These are phyloP conservation scores for Papiliotrema laurentii DNA, from an alignment of 1,284 basidiomycete genomes.

Conservation along the genomic window DNA sequence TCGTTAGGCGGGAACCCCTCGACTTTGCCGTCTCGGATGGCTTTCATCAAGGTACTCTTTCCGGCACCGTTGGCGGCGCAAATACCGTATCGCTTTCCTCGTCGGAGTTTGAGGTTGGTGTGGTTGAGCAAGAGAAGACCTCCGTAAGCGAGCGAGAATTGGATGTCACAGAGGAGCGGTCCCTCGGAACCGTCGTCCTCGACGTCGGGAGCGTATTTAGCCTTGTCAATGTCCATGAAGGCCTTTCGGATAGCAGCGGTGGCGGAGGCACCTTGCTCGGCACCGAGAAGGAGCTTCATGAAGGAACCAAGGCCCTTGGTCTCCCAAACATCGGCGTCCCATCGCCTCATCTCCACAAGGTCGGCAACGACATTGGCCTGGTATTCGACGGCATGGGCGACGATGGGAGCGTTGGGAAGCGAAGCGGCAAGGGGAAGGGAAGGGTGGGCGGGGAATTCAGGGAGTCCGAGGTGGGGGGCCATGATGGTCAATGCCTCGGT, in stretches of 20 bases:
- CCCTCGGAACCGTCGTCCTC: slow-evolving; percentile 71
- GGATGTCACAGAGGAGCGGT: slow-evolving; percentile 76
- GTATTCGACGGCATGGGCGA: slow-evolving; percentile 58
- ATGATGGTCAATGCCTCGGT: slow-evolving; percentile 57
- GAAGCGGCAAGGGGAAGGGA: slow-evolving; percentile 41
- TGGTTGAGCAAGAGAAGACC: slow-evolving; percentile 93
- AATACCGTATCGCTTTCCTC: slow-evolving; percentile 91
- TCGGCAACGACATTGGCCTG: slow-evolving; percentile 71
- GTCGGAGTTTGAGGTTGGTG: slow-evolving; percentile 83
- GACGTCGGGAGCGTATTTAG: slow-evolving; percentile 47
- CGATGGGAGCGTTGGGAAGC: slow-evolving; percentile 42
- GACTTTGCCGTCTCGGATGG: slow-evolving; percentile 85
- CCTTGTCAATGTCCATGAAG: slow-evolving; percentile 74
- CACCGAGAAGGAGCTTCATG: slow-evolving; percentile 53
- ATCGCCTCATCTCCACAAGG: slow-evolving; percentile 65
- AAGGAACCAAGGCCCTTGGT: slow-evolving; percentile 64
- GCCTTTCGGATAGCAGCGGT: slow-evolving; percentile 64
- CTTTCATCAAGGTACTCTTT: slow-evolving; percentile 95
- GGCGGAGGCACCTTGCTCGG: slow-evolving; percentile 50
- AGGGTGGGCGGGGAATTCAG: slow-evolving; percentile 52
- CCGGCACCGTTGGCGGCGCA: slow-evolving; percentile 93
- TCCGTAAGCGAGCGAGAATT: slow-evolving; percentile 96
- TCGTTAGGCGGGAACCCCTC: slow-evolving; percentile 93
- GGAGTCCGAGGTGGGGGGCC: slow-evolving; percentile 59
- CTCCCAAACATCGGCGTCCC: slow-evolving; percentile 66